Conservation (phyloP, 306 rosid genomes). For the Medicago arabica region DNA sequence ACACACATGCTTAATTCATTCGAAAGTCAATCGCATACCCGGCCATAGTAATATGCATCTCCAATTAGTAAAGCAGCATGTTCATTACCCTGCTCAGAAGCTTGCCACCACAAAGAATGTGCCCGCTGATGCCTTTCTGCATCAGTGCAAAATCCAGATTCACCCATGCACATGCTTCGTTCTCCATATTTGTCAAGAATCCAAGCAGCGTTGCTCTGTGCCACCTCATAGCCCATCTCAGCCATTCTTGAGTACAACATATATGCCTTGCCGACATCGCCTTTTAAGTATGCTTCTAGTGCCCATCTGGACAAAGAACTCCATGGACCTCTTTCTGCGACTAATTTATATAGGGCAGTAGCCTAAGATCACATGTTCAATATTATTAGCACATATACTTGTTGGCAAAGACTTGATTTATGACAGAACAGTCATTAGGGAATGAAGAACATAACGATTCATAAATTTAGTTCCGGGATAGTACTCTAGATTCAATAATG, state of each 20-base stretch:
- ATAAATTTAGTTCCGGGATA: constrained; percentile 20
- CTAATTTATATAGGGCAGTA: constrained; percentile 83
- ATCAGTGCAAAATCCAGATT: constrained; percentile 84
- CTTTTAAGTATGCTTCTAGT: constrained; percentile 88
- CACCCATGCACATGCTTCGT: constrained; percentile 94
- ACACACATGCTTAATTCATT: constrained; percentile 28
- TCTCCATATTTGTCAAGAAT: constrained; percentile 97
- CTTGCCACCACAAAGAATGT: constrained; percentile 99
- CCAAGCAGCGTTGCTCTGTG: constrained; percentile 99
- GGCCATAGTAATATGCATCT: constrained; percentile 97
- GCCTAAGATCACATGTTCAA: constrained; percentile 63
- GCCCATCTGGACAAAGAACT: constrained; percentile 99
- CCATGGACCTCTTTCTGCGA: constrained; percentile 99
- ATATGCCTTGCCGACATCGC: constrained; percentile 90
- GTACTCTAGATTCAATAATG: constrained; percentile 26
- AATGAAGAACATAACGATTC: constrained; percentile 19
- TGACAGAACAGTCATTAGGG: constrained; percentile 13
- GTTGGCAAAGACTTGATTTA: background rate
- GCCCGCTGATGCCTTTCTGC: constrained; percentile 94
- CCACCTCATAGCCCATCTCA: constrained; percentile 96
- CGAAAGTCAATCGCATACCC: constrained; percentile 69
- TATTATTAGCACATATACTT: constrained; percentile 29
- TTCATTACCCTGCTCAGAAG: constrained; percentile 99
- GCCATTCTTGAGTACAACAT: constrained; percentile 97
- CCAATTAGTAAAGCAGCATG: constrained; percentile 98